A percentile compares a stretch with the other conserved stretches of the same genome.
phyloP scores from a whole-genome alignment of 306 rosid genomes.

The Oxytropis ochrocephala region DNA sequence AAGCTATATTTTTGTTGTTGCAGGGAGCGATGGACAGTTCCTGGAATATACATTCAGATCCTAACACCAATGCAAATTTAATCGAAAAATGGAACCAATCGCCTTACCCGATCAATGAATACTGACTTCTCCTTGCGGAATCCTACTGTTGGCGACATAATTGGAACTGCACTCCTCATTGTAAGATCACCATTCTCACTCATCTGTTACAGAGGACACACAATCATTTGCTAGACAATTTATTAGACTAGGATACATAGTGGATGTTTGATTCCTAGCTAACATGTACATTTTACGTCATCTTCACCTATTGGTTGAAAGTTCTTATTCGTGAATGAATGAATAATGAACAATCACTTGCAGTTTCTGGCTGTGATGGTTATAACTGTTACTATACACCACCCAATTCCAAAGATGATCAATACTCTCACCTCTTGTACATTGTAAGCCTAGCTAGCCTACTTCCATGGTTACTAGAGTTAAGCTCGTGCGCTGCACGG shows the following conservation, averaged over 20 bases:
- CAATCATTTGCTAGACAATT: too few relatives aligned
- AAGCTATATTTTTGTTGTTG: not conserved
- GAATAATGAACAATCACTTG: not conserved
- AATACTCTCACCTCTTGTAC: not conserved
- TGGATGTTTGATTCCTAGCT: too few relatives aligned
- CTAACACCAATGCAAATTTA: not conserved
- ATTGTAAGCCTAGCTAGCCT: too few relatives aligned
- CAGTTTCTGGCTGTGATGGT: too few relatives aligned
- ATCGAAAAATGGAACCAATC: not conserved
- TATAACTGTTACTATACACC: too few relatives aligned
- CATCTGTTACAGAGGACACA: not conserved
- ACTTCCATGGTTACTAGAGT: too few relatives aligned
- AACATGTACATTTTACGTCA: too few relatives aligned
- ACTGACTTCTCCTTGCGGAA: not conserved
- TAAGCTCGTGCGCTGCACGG: too few relatives aligned
- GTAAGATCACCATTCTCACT: conserved; percentile 1
- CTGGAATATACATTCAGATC: not conserved
- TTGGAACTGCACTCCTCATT: not conserved
- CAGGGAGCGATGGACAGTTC: not conserved
- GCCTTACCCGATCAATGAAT: not conserved
- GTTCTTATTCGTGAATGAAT: too few relatives aligned
- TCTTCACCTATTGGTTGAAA: too few relatives aligned
- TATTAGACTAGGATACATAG: too few relatives aligned
- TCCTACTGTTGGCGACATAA: not conserved
- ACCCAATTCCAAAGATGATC: conserved; percentile 17